phyloP scores from a whole-genome alignment of 306 rosid species.

The Prunus armeniaca region DNA sequence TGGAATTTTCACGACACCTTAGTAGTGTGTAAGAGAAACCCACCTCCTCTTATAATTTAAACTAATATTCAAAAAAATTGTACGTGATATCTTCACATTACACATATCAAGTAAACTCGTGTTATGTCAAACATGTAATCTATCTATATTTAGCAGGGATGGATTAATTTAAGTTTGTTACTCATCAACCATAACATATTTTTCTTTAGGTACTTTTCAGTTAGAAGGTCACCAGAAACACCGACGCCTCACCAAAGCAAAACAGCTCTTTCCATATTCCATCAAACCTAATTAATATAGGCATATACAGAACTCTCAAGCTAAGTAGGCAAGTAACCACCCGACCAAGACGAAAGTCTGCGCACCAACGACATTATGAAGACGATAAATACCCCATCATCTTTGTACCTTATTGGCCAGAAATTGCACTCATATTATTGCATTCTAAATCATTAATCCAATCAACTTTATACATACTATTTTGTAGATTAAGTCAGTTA shows the following conservation, averaged over 20 bases:
- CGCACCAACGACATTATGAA: not conserved
- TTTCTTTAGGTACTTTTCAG: slow-evolving; percentile 26
- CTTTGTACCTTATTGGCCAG: not conserved
- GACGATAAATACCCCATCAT: not conserved
- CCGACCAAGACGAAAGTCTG: not conserved
- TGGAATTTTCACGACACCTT: fast-evolving
- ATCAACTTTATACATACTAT: not conserved
- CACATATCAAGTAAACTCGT: not conserved
- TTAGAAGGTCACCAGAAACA: slow-evolving; percentile 47
- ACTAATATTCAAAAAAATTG: too few species aligned
- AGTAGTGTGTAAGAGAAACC: too few species aligned
- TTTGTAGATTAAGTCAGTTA: not conserved
- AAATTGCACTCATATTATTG: not conserved
- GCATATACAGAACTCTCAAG: slow-evolving; percentile 19
- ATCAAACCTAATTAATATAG: not conserved
- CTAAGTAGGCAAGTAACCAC: not conserved
- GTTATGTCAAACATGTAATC: not conserved
- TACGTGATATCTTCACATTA: too few species aligned
- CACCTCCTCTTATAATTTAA: too few species aligned
- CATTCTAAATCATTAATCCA: not conserved
- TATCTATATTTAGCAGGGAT: not conserved
- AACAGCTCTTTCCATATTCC: slow-evolving; percentile 3
- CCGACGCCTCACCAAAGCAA: slow-evolving; percentile 51
- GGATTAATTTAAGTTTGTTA: slow-evolving; percentile 6
- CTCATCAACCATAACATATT: slow-evolving; percentile 9